Evolutionary conservation across 23 red algal species (phyloP), one percentile per base, ranked within the genome.

Genomic region (Gracilaria gracilis): DNA sequence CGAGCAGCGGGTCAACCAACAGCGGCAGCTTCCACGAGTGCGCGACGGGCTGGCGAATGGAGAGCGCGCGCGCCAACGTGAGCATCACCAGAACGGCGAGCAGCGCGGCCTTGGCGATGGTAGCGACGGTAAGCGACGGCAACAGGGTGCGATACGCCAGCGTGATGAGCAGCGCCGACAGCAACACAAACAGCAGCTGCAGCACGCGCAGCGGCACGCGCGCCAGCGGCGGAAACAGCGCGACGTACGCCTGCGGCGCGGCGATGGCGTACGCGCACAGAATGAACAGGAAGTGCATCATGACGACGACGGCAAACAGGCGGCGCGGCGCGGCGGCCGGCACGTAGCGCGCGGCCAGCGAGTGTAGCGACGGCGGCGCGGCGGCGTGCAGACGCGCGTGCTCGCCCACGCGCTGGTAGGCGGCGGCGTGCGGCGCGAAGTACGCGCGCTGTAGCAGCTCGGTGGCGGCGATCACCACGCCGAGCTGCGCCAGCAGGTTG

Each of bases 391-490:
- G 32, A 9, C 14, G 12, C 34, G 57, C 55, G 42, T 12, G 48
- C 37, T 2, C 25, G 53, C 0, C 20, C 48, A 13, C 12, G 73
- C 39, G 42, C 42, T 11, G 42, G 4, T 11, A 11, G 42, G 42
- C 42, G 42, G 11, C 42, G 42, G 42, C 42, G 79, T 15, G 61
- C n/a, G 88, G 51, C 20, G 71, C 83, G 16, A 17, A 35, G 42
- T 78, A 77, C 17, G 96, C 85, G 54, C 91, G 91, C 53, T 98
- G 96, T 5, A 98, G 74, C 5, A 98, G 70, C 75, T 98, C 96
- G n/a, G 91, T 89, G 44, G 89, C 84, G 54, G 80, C 85, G 62
- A 29, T 42, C 0, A 95, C 92, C 29, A 88, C 75, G 49, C 62
- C 85, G 9, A 87, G 17, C 74, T 98, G 91, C 24, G 91, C 86